Evolutionary conservation across 192 early-diverging fungal species (phyloP), one percentile per base, ranked within the genome.

Genomic region (Phlyctochytrium arcticum): DNA sequence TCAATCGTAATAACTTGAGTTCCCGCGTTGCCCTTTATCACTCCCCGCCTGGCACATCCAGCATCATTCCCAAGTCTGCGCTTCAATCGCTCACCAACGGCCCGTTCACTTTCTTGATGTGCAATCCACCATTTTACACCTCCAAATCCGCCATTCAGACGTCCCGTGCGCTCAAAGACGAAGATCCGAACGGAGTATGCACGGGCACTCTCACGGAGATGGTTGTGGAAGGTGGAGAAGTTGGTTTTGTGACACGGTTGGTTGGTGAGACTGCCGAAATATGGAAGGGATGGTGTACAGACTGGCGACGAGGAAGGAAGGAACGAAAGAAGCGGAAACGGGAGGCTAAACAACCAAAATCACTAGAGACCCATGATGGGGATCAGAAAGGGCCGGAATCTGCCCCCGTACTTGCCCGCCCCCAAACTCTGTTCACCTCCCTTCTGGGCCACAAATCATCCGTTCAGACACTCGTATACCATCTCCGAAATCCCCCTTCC

Each of bases 91-190:
- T 19, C 12, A 44, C 15, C 21, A n/a, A 44, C 56, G 21, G 44
- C 49, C 58, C 60, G 33, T 77, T 64, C 59, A 62, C 77, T 26
- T 95, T 96, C 56, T 83, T 81, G 36, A 92, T 96, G 89, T 95
- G 92, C 69, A 96, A 96, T 62, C 94, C 92, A 32, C 94, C 94
- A 32, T 96, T 95, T 62, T 96, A 90, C 60, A 74, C 62, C 8
- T 80, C 74, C 59, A 58, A 63, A 5, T 73, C 76, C 21, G 87
- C 93, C 35, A 82, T 87, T 9, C 57, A 77, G 21, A 66, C 67
- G 10, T 72, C 83, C 2, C 49, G 72, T 1, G 59, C 71, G 0
- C 58, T 44, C n/a, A 95, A 95, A 51, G 61, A 67, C 0, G 51
- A 59, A 0, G 42, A 54, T 27, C 83, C 92, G 1, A 71, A 67